phyloP scores from a whole-genome alignment of 139 green algal species.

The Ettlia oleoabundans region DNA sequence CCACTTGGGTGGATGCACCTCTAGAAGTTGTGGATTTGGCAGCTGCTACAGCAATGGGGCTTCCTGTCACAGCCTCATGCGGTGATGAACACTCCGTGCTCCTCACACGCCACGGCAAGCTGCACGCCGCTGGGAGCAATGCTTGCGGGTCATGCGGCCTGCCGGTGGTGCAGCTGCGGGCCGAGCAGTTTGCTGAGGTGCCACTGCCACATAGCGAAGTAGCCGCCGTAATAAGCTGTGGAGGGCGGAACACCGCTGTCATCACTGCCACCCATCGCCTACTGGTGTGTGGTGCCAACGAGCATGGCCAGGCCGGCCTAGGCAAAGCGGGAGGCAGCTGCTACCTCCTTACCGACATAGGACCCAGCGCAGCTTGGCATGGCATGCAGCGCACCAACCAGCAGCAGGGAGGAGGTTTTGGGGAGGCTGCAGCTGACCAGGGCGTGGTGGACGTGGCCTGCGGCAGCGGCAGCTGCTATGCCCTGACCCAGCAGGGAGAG shows the following conservation, averaged over 20 bases:
- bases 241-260: constrained; percentile 5
- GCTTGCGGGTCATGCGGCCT: not conserved
- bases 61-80: not conserved
- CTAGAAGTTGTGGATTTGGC: not conserved
- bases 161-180: constrained; percentile 8
- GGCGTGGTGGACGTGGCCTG: not conserved
- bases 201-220: not conserved
- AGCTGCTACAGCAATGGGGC: not conserved
- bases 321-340: not conserved
- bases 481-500: not conserved
- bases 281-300: constrained; percentile 27
- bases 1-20: not conserved
- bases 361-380: constrained; percentile 15
- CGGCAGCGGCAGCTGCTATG: constrained; percentile 21
- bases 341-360: not conserved
- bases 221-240: not conserved
- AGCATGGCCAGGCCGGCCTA: not conserved
- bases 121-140: constrained; percentile 16
- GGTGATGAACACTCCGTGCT: constrained; percentile 22
- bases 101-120: not conserved
- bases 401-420: constrained; percentile 2
- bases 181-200: not conserved
- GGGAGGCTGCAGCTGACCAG: not conserved
- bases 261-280: not conserved
- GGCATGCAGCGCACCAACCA: constrained; percentile 32